phyloP scores from a whole-genome alignment of 306 rosid species.

The Medicago ruthenica region DNA sequence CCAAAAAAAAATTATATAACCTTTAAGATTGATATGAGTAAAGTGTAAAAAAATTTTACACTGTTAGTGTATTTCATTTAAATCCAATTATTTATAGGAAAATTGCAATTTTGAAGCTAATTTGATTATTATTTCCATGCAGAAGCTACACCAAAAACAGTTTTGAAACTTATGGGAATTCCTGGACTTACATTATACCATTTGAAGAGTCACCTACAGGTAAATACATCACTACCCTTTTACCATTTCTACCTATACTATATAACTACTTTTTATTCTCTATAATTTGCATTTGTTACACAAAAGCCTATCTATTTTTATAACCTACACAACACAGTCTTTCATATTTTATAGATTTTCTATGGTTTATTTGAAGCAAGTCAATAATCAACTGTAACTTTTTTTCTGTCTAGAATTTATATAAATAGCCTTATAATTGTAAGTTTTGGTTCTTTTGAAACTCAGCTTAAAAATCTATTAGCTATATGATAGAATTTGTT shows the following conservation, averaged over 20 bases:
- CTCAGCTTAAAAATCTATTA: no score
- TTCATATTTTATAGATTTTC: no score
- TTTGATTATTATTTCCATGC: constrained; percentile 37
- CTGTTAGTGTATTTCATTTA: not conserved
- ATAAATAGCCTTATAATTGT: no score
- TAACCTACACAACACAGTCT: no score
- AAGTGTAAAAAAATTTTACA: not conserved
- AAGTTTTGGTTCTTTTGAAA: no score
- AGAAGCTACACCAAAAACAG: constrained; percentile 96
- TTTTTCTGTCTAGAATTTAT: no score
- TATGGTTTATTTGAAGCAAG: no score
- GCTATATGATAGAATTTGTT: no score
- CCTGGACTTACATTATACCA: constrained; percentile 89
- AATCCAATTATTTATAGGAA: not conserved
- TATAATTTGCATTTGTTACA: no score
- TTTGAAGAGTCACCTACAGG: constrained; percentile 92
- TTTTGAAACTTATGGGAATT: constrained; percentile 86
- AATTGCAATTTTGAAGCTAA: constrained; percentile 23
- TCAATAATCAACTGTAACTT: no score
- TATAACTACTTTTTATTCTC: not conserved
- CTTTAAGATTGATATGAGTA: not conserved
- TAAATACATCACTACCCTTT: constrained; percentile 39
- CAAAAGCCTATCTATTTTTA: no score
- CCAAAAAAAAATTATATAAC: no score
- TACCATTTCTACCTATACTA: not conserved